A percentile compares a stretch with the other conserved stretches of the same genome.
Evolutionary conservation across 169 alveolate species (phyloP).

Genomic region (Eimeria sp.): DNA sequence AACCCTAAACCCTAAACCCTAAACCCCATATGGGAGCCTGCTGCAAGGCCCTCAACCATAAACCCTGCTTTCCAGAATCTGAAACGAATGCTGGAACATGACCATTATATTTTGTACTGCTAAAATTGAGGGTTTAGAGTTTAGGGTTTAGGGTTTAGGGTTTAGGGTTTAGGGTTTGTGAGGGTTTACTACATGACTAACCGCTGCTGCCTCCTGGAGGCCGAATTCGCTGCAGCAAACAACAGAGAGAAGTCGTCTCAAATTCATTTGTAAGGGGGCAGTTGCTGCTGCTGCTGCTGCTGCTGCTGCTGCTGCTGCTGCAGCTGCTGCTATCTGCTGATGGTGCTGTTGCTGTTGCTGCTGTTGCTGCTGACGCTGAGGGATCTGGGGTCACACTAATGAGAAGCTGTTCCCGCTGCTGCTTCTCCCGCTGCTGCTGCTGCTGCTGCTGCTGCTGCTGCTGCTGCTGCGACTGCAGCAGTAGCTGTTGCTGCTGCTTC

Average conservation of each 20-base stretch:
- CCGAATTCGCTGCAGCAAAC: neutral
- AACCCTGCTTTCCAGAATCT: neutral
- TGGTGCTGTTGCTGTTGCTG: neutral
- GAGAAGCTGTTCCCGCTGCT: neutral
- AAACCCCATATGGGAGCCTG: neutral
- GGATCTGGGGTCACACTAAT: too few relatives aligned
- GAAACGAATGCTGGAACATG: too few relatives aligned
- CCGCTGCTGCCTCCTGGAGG: constrained; percentile 14
- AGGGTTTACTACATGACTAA: neutral
- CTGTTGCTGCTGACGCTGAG: neutral
- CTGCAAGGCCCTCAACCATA: neutral
- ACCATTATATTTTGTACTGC: too few relatives aligned
- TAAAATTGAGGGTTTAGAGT: too few relatives aligned
- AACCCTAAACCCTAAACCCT: constrained; percentile 39
- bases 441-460: constrained; percentile 2
- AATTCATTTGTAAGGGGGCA: too few relatives aligned
- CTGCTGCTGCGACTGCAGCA: neutral
- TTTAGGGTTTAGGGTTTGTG: neutral
- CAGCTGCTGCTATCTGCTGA: neutral
- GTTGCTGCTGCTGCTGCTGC: constrained; percentile 5
- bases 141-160: neutral
- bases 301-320: neutral
- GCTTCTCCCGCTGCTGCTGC: neutral
- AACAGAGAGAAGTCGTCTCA: too few relatives aligned
- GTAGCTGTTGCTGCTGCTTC: neutral